A percentile compares a stretch with the other conserved stretches of the same genome.
These are phyloP conservation scores for Diaporthe citrichinensis DNA, from an alignment of 2,329 filamentous ascomycete species.

Conservation along the genomic window DNA sequence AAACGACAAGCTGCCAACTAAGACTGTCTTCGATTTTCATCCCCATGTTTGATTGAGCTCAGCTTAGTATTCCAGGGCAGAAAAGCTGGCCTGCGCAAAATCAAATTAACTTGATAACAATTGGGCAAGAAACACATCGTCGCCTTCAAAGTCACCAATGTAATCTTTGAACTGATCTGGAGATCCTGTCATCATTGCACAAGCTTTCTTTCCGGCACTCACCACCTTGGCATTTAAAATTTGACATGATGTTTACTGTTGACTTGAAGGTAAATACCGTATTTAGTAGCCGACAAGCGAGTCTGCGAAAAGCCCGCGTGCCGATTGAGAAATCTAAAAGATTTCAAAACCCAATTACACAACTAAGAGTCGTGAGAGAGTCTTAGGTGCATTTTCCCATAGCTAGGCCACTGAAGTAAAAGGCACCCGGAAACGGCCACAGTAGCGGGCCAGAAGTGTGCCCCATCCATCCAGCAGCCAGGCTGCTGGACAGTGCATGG, in stretches of 20 bases:
- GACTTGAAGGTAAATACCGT: neutral
- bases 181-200: neutral
- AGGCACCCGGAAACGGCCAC: too few relatives aligned
- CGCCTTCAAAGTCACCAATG: neutral
- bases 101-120: neutral
- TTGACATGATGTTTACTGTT: neutral
- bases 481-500: too few relatives aligned
- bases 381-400: too few relatives aligned
- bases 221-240: neutral
- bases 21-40: neutral
- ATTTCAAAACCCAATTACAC: neutral
- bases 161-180: neutral
- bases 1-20: neutral
- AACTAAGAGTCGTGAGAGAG: too few relatives aligned
- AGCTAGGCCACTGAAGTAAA: too few relatives aligned
- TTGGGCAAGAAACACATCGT: neutral
- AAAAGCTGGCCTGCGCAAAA: neutral
- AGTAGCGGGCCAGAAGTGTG: too few relatives aligned
- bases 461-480: too few relatives aligned
- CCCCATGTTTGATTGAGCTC: neutral
- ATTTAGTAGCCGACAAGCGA: neutral
- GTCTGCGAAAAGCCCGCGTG: neutral
- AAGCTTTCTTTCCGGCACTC: neutral
- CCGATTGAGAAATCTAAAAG: neutral
- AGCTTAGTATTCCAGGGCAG: neutral